Conservation (phyloP, 2,329 filamentous ascomycete species). For the Alternaria rosae region DNA sequence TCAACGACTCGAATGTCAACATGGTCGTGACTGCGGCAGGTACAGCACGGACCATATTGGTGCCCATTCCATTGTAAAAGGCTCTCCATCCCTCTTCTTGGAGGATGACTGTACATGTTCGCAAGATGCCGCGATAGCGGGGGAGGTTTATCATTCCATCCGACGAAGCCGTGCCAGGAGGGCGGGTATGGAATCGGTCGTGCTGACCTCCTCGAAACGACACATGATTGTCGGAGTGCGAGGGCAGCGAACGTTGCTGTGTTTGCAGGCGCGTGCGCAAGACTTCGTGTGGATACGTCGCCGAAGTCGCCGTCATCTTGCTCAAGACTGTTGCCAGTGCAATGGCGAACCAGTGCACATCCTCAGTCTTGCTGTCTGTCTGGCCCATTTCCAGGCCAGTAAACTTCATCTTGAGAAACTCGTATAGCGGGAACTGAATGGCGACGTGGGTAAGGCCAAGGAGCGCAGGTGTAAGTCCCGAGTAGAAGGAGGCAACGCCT, state of each 20-base stretch:
- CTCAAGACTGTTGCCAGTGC: constrained; percentile 88
- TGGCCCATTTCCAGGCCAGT: constrained; percentile 89
- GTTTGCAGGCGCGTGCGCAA: constrained; percentile 93
- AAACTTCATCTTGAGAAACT: constrained; percentile 88
- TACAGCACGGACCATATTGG: constrained; percentile 95
- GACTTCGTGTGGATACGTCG: constrained; percentile 97
- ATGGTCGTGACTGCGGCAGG: constrained; percentile 97
- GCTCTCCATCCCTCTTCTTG: constrained; percentile 93
- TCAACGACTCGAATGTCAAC: constrained; percentile 89
- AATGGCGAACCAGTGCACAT: constrained; percentile 82
- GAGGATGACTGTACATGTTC: constrained; percentile 84
- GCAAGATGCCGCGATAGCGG: constrained; percentile 78
- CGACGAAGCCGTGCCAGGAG: constrained; percentile 57
- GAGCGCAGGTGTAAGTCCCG: constrained; percentile 88
- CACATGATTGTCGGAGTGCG: constrained; percentile 58
- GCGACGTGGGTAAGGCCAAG: constrained; percentile 94
- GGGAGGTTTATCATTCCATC: constrained; percentile 64
- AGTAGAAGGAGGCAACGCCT: constrained; percentile 91
- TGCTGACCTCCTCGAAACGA: constrained; percentile 52
- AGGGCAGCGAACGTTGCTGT: constrained; percentile 74
- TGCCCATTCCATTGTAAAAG: constrained; percentile 96
- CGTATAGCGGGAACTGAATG: constrained; percentile 96
- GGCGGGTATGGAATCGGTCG: constrained; percentile 53
- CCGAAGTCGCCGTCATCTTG: constrained; percentile 92
- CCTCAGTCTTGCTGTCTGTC: constrained; percentile 62